A percentile compares a stretch with the other conserved stretches of the same genome.
These are phyloP conservation scores for Hapsidospora chrysogenum DNA, from an alignment of 495 filamentous ascomycete genomes.

Conservation along the genomic window DNA sequence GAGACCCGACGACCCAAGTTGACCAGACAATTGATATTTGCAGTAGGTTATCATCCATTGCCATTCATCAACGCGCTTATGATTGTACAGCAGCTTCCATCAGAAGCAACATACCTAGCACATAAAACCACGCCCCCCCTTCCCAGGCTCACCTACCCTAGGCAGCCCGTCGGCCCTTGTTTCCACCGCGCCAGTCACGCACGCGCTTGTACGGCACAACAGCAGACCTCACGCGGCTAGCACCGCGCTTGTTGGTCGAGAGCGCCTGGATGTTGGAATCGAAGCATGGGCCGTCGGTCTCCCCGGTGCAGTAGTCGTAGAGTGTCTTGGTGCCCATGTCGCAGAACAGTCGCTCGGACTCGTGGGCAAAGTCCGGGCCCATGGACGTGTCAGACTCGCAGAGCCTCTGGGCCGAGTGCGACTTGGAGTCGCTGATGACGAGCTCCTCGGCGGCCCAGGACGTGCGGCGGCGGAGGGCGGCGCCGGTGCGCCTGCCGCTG, in stretches of 20 bases:
- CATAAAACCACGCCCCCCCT: too few relatives aligned
- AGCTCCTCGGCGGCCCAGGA: conserved; percentile 6
- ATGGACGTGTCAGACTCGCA: conserved; percentile 12
- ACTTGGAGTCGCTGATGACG: conserved; percentile 6
- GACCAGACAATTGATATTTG: too few relatives aligned
- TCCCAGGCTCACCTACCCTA: too few relatives aligned
- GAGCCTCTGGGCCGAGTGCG: conserved; percentile 9
- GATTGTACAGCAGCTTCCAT: too few relatives aligned
- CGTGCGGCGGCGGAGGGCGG: background rate
- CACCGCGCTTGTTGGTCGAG: background rate
- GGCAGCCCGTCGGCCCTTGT: too few relatives aligned
- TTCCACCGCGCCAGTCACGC: background rate
- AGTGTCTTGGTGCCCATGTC: conserved; percentile 15
- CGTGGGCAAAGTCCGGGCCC: conserved; percentile 16
- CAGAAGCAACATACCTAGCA: too few relatives aligned
- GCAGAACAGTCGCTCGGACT: conserved; percentile 10
- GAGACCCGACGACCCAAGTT: too few relatives aligned
- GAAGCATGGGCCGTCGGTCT: background rate
- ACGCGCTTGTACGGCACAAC: background rate
- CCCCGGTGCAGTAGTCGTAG: background rate
- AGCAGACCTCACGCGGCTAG: background rate
- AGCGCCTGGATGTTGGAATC: background rate
- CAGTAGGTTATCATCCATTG: too few relatives aligned
- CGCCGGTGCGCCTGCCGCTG: background rate
- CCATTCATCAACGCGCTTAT: too few relatives aligned